Percentiles rank a stretch among this genome's conserved stretches.
These are phyloP conservation scores for Bipolaris gigantea DNA, from an alignment of 2,329 filamentous ascomycete genomes.

Conservation along the genomic window DNA sequence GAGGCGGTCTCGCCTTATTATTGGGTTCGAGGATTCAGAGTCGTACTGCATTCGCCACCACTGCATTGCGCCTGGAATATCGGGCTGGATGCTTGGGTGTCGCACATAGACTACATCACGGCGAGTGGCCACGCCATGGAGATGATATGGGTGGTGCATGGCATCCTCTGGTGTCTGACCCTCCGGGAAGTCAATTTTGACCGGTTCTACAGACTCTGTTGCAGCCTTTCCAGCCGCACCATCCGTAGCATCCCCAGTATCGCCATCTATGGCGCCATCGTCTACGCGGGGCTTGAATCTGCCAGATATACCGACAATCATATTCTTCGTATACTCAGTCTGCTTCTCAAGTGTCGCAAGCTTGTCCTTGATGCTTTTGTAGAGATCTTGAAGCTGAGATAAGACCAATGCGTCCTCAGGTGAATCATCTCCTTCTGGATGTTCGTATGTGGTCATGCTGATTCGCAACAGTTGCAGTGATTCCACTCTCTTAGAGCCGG, in stretches of 20 bases:
- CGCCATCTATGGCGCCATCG: conserved; percentile 21
- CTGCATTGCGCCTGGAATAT: conserved; percentile 23
- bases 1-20: conserved; percentile 43
- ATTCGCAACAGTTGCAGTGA: conserved; percentile 45
- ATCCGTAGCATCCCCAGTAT: neutral
- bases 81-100: conserved; percentile 38
- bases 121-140: conserved; percentile 62
- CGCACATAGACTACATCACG: conserved; percentile 61
- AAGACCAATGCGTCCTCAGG: conserved; percentile 27
- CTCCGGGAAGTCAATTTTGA: conserved; percentile 14
- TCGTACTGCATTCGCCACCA: conserved; percentile 46
- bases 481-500: conserved; percentile 36
- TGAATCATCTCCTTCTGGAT: conserved; percentile 16
- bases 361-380: conserved; percentile 39
- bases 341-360: conserved; percentile 46
- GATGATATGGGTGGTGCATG: conserved; percentile 52
- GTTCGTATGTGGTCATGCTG: conserved; percentile 41
- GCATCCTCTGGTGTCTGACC: conserved; percentile 26
- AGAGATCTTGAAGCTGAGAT: conserved; percentile 32
- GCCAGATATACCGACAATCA: conserved; percentile 50
- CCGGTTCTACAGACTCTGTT: neutral
- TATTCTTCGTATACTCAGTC: conserved; percentile 46
- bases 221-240: conserved; percentile 32
- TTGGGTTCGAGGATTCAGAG: conserved; percentile 25
- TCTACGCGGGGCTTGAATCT: conserved; percentile 52